Base-by-base conservation (phyloP, 176 grass and related monocot species). In the Sorghum bicolor region DNA sequence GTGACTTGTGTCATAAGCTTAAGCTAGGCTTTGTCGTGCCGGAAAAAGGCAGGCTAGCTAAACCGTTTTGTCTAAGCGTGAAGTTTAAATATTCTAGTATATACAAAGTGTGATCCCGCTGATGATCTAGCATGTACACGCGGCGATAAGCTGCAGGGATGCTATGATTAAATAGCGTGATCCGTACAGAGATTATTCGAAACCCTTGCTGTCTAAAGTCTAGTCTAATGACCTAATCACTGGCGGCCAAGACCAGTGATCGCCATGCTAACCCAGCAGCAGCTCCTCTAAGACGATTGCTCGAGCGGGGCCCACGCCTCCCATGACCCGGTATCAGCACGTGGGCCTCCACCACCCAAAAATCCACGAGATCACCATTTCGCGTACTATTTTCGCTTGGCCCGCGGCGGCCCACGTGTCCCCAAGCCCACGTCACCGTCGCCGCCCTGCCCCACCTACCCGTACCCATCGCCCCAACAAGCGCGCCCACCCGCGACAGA, bases 301-400 rank as follows among this genome's bases (percentile, higher is more conserved):
- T 64, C 40, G 74, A 10, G 26, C 14, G n/a, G 88, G 78, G 1
- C 83, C 88, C 79, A 30, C 67, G 0, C 0, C 20, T 78, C 88
- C 78, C 83, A 77, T 78, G 88, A 84, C 66, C 72, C 66, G 11
- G 57, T 81, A 82, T 58, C 73, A 43, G 80, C 78, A 82, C 22
- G 53, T 32, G 76, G 82, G 77, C 38, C 77, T 64, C 76, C 55
- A 40, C 39, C 39, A 4, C 63, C 82, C 34, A 55, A 41, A 57
- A 67, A 67, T 75, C 78, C 20, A 82, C 77, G 83, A 82, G 64
- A 70, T 64, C 40, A 48, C 40, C 77, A 40, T 86, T 82, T 65
- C 63, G 12, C 1, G 39, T 2, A n/a, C 71, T 77, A n/a, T 77
- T 77, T 89, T 86, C 58, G 19, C 83, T 82, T 90, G 88, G 88